Percentiles rank a stretch among this genome's conserved stretches.
Conservation (phyloP, 768 basidiomycete genomes). For the Auriscalpium orientale region DNA sequence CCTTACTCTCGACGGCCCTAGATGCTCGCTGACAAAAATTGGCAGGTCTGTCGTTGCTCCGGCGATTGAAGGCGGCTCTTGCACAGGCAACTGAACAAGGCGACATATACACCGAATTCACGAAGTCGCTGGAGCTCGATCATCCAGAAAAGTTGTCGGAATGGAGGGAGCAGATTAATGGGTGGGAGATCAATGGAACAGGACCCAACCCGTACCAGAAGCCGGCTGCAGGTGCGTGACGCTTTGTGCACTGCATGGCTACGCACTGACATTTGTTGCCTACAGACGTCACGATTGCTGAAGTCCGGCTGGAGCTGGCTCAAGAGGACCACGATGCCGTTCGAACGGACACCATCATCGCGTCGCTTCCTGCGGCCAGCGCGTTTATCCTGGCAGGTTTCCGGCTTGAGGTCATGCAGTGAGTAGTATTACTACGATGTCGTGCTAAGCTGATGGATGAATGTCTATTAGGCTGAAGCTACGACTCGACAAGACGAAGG, state of each 20-base stretch:
- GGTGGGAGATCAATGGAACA: neutral
- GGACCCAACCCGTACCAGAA: neutral
- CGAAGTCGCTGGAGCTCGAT: neutral
- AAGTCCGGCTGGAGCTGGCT: neutral
- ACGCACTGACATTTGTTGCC: neutral
- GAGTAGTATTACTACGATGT: neutral
- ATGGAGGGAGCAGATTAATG: neutral
- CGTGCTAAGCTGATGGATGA: neutral
- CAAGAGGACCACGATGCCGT: neutral
- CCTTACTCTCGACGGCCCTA: too few species aligned
- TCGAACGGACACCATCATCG: neutral
- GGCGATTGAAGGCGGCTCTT: neutral
- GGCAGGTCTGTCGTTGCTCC: neutral
- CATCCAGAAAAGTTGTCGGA: neutral
- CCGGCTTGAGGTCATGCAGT: neutral
- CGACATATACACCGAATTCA: neutral
- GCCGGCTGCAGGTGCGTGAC: neutral
- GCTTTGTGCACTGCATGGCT: neutral
- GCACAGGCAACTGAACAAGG: neutral
- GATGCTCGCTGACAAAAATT: too few species aligned
- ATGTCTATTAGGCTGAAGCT: neutral
- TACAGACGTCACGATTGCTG: neutral
- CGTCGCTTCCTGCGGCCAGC: neutral
- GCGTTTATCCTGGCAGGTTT: neutral
- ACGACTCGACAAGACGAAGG: neutral